A percentile compares a stretch with the other conserved stretches of the same genome.
Evolutionary conservation across 108 stramenopile species (phyloP).

Genomic region (Pseudonitzschia multistriata): DNA sequence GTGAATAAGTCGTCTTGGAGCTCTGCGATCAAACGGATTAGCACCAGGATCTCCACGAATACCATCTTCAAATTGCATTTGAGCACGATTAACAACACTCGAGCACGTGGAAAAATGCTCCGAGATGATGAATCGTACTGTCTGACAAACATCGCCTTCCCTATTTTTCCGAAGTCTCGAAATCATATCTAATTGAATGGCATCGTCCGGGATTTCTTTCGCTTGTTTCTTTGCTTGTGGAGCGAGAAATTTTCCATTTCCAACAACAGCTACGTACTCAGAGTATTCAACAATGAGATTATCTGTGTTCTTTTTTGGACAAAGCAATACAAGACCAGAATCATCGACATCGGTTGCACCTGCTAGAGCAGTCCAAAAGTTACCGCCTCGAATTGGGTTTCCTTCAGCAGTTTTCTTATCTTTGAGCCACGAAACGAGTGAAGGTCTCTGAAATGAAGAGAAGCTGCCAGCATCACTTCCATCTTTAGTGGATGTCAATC

Average conservation of each 20-base stretch:
- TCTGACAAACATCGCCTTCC: slow-evolving; percentile 60
- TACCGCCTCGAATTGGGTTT: slow-evolving; percentile 73
- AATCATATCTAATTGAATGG: slow-evolving; percentile 41
- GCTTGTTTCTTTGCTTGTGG: slow-evolving; percentile 25
- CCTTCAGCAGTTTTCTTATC: slow-evolving; percentile 61
- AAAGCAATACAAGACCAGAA: slow-evolving; percentile 69
- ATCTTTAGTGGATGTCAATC: slow-evolving; percentile 19
- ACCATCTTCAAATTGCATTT: slow-evolving; percentile 64
- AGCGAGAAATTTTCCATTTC: slow-evolving; percentile 60
- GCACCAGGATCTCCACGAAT: slow-evolving; percentile 70
- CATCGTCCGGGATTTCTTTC: slow-evolving; percentile 21
- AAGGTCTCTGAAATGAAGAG: slow-evolving; percentile 47
- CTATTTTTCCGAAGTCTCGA: slow-evolving; percentile 57
- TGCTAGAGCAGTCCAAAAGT: slow-evolving; percentile 76
- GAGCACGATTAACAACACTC: slow-evolving; percentile 51
- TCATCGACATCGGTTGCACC: slow-evolving; percentile 80
- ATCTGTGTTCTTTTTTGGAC: slow-evolving; percentile 48
- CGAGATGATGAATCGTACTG: slow-evolving; percentile 49
- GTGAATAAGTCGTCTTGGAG: slow-evolving; percentile 68
- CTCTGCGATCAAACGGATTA: slow-evolving; percentile 75
- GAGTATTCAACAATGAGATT: slow-evolving; percentile 55
- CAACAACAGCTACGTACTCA: slow-evolving; percentile 71
- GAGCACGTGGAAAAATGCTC: slow-evolving; percentile 56
- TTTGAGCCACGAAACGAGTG: slow-evolving; percentile 76
- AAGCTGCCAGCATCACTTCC: slow-evolving; percentile 20